Percentiles rank a stretch among this genome's conserved stretches.
Conservation (phyloP, 2,329 filamentous ascomycete genomes). For the Fusarium protoensiforme region DNA sequence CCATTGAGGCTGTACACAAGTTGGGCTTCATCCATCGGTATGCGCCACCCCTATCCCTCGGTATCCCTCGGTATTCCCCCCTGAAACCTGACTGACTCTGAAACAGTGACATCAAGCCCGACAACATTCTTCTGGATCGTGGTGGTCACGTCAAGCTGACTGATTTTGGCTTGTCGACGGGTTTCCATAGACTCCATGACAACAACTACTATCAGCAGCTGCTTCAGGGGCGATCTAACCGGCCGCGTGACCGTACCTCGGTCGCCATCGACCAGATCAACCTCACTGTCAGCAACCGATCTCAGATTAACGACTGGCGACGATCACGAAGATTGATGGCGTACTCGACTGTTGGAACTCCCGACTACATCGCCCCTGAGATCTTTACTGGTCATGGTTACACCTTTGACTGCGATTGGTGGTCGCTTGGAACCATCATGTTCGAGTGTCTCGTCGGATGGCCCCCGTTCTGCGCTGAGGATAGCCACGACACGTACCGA, state of each 20-base stretch:
- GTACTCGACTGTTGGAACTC: conserved; percentile 97
- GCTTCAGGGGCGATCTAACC: conserved; percentile 80
- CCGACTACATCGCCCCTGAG: conserved; percentile 98
- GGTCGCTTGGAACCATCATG: conserved; percentile 99
- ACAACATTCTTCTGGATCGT: conserved; percentile 96
- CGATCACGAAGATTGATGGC: conserved; percentile 95
- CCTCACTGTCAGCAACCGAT: conserved; percentile 95
- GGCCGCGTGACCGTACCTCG: conserved; percentile 85
- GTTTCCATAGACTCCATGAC: conserved; percentile 97
- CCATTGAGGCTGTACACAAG: conserved; percentile 99
- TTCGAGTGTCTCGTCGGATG: conserved; percentile 98
- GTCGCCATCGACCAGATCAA: conserved; percentile 98
- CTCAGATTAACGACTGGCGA: conserved; percentile 98
- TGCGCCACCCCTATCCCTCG: conserved; percentile 44
- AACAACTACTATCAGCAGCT: conserved; percentile 99
- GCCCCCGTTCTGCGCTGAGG: conserved; percentile 98
- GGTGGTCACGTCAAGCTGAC: conserved; percentile 98
- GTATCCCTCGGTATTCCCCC: background rate
- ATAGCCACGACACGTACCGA: conserved; percentile 96
- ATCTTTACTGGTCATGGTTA: conserved; percentile 98
- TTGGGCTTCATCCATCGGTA: conserved; percentile 98
- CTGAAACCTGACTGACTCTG: conserved; percentile 19
- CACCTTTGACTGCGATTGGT: conserved; percentile 98
- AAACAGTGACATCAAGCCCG: conserved; percentile 94
- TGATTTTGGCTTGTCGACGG: conserved; percentile 96